Evolutionary conservation across 257 asterid species (phyloP).

Genomic region (Solanum sitiens): DNA sequence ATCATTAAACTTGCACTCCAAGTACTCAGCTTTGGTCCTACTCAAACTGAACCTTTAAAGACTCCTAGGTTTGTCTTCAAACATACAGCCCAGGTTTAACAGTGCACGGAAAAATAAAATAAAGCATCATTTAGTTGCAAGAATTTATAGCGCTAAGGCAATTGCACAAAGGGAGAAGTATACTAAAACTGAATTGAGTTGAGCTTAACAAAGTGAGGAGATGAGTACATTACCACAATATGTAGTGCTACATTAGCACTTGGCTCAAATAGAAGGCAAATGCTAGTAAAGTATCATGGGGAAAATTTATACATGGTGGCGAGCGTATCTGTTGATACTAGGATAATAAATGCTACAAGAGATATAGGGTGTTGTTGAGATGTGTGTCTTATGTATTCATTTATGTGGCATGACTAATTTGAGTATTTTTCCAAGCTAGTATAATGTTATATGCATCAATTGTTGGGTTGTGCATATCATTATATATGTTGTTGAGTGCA

Average conservation of each 20-base stretch:
- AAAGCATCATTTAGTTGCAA: neutral
- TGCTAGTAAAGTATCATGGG: neutral
- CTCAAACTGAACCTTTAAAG: too few relatives aligned
- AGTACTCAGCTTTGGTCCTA: too few relatives aligned
- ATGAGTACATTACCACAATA: neutral
- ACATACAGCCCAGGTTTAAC: neutral
- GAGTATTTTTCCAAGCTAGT: neutral
- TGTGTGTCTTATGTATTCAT: neutral
- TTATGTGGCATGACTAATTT: neutral
- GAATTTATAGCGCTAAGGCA: neutral
- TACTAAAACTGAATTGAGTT: too few relatives aligned
- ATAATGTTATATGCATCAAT: neutral
- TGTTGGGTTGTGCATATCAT: neutral
- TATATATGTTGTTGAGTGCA: neutral
- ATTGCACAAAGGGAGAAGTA: neutral
- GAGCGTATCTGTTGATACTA: neutral
- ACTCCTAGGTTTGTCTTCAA: too few relatives aligned
- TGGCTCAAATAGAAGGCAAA: neutral
- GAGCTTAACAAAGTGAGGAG: neutral
- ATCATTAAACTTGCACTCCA: too few relatives aligned
- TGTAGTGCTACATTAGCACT: neutral
- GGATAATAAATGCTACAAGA: neutral
- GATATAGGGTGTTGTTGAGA: neutral
- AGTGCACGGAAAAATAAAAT: neutral
- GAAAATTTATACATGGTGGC: neutral